These are phyloP conservation scores for Gaeumannomyces tritici DNA, from an alignment of 2,329 filamentous ascomycete genomes.

Conservation along the genomic window DNA sequence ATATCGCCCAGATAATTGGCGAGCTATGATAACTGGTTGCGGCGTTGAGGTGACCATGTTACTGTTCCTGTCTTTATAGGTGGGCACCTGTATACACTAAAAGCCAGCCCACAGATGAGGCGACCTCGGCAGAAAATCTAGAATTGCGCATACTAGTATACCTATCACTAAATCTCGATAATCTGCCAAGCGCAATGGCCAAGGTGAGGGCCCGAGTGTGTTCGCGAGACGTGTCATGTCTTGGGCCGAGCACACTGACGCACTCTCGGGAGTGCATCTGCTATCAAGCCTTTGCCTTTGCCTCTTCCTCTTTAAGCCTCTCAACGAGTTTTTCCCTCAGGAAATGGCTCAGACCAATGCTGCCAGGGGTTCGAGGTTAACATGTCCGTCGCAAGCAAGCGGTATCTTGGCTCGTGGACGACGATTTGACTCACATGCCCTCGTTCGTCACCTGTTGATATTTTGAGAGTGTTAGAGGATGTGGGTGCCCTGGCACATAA, in stretches of 20 bases:
- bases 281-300: not conserved
- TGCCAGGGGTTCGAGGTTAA: constrained; percentile 14
- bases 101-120: not conserved
- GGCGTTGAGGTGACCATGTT: not conserved
- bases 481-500: too few relatives aligned
- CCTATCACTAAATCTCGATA: not conserved
- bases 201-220: not conserved
- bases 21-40: not conserved
- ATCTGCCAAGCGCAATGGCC: too few relatives aligned
- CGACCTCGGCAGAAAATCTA: not conserved
- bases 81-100: not conserved
- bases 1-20: too few relatives aligned
- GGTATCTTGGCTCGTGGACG: not conserved
- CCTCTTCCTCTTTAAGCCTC: constrained; percentile 40
- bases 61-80: not conserved
- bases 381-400: constrained; percentile 12
- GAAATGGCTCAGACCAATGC: constrained; percentile 45
- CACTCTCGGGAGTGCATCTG: not conserved
- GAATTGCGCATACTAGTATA: not conserved
- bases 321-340: constrained; percentile 43
- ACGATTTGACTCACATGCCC: constrained; percentile 47
- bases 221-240: not conserved
- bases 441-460: constrained; percentile 41
- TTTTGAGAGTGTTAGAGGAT: not conserved
- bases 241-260: not conserved